Conservation (phyloP, 2,329 filamentous ascomycete genomes). For the Cercospora zeae-maydis region DNA sequence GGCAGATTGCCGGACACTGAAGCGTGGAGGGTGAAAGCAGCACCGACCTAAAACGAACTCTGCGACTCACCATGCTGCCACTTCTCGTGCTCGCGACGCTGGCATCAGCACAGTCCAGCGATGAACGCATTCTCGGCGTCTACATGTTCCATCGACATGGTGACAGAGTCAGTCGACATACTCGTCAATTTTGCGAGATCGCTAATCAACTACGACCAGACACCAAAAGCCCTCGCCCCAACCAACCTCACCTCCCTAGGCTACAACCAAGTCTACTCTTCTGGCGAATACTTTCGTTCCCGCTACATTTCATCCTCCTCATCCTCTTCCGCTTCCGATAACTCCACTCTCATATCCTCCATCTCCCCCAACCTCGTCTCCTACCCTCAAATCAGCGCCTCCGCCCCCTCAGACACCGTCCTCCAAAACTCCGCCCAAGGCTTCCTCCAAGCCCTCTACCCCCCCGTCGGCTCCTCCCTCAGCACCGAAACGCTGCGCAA, state of each 20-base stretch:
- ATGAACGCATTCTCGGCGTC: conserved; percentile 71
- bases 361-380: conserved; percentile 55
- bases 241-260: conserved; percentile 75
- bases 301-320: conserved; percentile 67
- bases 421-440: conserved; percentile 74
- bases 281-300: conserved; percentile 70
- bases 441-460: conserved; percentile 84
- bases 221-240: conserved; percentile 68
- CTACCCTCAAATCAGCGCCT: conserved; percentile 66
- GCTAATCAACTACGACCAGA: conserved; percentile 35
- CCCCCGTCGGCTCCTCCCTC: conserved; percentile 59
- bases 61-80: background rate
- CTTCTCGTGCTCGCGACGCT: conserved; percentile 29
- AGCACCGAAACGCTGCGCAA: conserved; percentile 66
- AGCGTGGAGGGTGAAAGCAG: background rate
- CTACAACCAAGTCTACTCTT: conserved; percentile 68
- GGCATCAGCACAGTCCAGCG: conserved; percentile 27
- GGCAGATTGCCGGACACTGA: background rate
- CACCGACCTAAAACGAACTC: background rate
- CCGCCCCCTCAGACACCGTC: conserved; percentile 66
- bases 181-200: background rate
- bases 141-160: conserved; percentile 89
- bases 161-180: conserved; percentile 54
- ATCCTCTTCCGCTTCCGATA: conserved; percentile 55
- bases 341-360: background rate